Conservation (phyloP, 139 green algal genomes). For the Chlamydomonas sp. region DNA sequence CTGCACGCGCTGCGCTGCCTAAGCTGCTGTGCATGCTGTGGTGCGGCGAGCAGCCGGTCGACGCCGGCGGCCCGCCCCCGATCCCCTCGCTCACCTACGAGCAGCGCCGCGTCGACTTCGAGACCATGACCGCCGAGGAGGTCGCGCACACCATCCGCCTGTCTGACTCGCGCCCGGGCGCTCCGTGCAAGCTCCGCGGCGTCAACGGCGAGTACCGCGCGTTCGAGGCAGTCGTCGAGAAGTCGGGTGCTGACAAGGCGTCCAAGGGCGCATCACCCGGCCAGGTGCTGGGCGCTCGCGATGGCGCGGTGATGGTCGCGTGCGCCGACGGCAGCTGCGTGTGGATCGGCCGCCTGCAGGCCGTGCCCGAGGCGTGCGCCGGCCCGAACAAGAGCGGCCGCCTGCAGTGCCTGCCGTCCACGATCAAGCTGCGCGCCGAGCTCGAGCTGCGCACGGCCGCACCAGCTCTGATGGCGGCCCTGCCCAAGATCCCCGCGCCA, state of each 20-base stretch:
- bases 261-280: no score
- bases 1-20: no score
- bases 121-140: background rate
- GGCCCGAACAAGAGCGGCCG: background rate
- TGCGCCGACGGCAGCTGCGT: background rate
- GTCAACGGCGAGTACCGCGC: no score
- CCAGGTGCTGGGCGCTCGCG: no score
- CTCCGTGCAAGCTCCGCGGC: no score
- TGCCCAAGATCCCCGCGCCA: background rate
- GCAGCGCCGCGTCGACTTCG: background rate
- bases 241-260: no score
- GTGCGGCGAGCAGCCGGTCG: no score
- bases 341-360: background rate
- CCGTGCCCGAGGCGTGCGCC: background rate
- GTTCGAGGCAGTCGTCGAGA: no score
- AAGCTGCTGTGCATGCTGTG: no score
- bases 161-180: background rate
- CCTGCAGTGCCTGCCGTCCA: background rate
- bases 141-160: background rate
- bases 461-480: background rate
- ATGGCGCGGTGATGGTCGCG: no score
- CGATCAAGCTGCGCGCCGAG: background rate
- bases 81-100: background rate
- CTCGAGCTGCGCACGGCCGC: background rate
- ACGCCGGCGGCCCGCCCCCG: no score